Evolutionary conservation across 371 early-diverging fungal genomes (phyloP), one percentile per base, ranked within the genome.

Genomic region (Rhizopus stolonifer): DNA sequence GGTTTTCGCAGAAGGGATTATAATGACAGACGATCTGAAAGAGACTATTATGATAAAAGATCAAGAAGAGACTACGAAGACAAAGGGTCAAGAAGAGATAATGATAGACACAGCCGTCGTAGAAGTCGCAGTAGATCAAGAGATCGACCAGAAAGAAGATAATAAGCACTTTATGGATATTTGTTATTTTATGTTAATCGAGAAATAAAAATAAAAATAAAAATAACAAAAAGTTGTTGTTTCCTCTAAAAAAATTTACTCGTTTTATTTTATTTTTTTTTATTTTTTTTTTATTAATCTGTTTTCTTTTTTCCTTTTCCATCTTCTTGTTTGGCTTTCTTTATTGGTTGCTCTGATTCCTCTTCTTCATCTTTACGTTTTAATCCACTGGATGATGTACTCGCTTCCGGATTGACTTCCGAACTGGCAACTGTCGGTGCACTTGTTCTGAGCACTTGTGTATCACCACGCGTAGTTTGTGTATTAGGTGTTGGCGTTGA

Each of bases 11-110:
- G n/a, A n/a, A n/a, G n/a, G n/a, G n/a, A n/a, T n/a, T n/a, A n/a
- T n/a, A n/a, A n/a, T n/a, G n/a, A n/a, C n/a, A n/a, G n/a, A n/a
- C n/a, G n/a, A n/a, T n/a, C n/a, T n/a, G n/a, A n/a, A n/a, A n/a
- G n/a, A n/a, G n/a, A n/a, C n/a, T n/a, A n/a, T n/a, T n/a, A n/a
- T 31, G 49, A 52, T 13, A 46, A 40, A 25, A 49, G 65, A 13
- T 47, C 60, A 21, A 23, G 49, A 14, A 65, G 65, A 23, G 63
- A 64, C 40, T 60, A 4, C 10, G 31, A 29, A 64, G 19, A 36
- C 18, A 49, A 54, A 18, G 31, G 46, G 13, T 34, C 32, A 33
- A 23, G 46, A 39, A 53, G 49, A 34, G 48, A 48, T 15, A 13
- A 31, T 26, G 54, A 39, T 24, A 4, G 10, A 4, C 10, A 4